Conservation (phyloP, 2,329 filamentous ascomycete genomes). For the Scytalidium sp. region DNA sequence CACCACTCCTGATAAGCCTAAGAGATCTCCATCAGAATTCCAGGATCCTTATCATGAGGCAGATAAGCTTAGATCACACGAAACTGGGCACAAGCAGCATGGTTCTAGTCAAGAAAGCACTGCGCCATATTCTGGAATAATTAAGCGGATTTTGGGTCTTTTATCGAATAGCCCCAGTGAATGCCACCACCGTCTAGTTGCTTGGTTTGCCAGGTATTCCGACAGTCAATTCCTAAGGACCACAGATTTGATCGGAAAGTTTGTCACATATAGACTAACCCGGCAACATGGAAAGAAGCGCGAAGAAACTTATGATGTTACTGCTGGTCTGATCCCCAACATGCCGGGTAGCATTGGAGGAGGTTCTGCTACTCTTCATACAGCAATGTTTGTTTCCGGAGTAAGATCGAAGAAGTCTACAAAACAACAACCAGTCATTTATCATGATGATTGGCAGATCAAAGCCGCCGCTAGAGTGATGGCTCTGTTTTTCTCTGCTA, state of each 20-base stretch:
- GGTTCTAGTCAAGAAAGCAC: constrained; percentile 24
- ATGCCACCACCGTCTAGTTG: constrained; percentile 73
- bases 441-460: constrained; percentile 87
- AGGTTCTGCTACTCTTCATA: constrained; percentile 67
- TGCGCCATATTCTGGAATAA: constrained; percentile 75
- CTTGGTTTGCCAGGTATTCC: constrained; percentile 74
- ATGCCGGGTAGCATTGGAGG: constrained; percentile 61
- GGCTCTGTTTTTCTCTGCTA: constrained; percentile 78
- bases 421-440: constrained; percentile 55
- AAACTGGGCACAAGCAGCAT: constrained; percentile 7
- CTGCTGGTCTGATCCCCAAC: constrained; percentile 68
- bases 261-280: constrained; percentile 76
- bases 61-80: constrained; percentile 7
- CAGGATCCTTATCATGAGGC: constrained; percentile 12
- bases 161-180: constrained; percentile 71
- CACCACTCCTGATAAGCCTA: constrained; percentile 8
- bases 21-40: constrained; percentile 14
- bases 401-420: constrained; percentile 51
- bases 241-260: constrained; percentile 76
- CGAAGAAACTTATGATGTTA: constrained; percentile 57
- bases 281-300: constrained; percentile 68
- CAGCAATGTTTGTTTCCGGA: constrained; percentile 61
- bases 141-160: constrained; percentile 81
- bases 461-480: constrained; percentile 77
- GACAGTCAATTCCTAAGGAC: constrained; percentile 64